A percentile compares a stretch with the other conserved stretches of the same genome.
These are phyloP conservation scores for Venturia oleaginea DNA, from an alignment of 2,329 filamentous ascomycete genomes.

Conservation along the genomic window DNA sequence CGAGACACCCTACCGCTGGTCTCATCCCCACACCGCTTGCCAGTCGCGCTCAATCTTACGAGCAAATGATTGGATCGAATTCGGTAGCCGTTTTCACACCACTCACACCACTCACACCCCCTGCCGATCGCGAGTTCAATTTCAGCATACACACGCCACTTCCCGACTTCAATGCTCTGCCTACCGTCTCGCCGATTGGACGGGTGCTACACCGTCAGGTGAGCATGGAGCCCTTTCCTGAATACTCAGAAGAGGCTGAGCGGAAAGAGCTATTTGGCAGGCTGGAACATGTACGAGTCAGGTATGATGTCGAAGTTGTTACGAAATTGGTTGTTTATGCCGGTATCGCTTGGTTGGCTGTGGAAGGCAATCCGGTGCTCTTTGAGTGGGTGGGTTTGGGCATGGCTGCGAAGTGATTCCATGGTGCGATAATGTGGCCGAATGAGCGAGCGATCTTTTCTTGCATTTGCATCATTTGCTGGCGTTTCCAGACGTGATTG, in stretches of 20 bases:
- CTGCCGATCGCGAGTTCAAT: constrained; percentile 11
- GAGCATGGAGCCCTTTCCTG: constrained; percentile 3
- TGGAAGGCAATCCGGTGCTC: constrained; percentile 63
- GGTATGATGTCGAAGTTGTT: constrained; percentile 97
- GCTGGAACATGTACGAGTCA: constrained; percentile 75
- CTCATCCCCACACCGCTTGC: not conserved
- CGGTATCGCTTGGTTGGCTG: constrained; percentile 76
- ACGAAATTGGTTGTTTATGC: constrained; percentile 94
- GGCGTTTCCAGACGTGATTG: not conserved
- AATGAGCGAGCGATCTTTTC: not conserved
- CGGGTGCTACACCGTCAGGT: not conserved
- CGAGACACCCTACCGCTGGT: not conserved
- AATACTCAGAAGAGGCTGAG: constrained; percentile 23
- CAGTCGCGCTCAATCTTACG: not conserved
- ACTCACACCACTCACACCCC: constrained; percentile 10
- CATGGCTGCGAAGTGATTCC: constrained; percentile 17
- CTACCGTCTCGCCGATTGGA: not conserved
- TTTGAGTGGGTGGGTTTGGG: constrained; percentile 54
- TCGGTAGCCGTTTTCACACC: not conserved
- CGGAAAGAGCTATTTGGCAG: constrained; percentile 67
- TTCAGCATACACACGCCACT: not conserved
- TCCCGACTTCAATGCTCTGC: not conserved
- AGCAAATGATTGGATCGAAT: not conserved
- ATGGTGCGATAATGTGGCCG: not conserved
- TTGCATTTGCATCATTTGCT: too few relatives aligned